phyloP scores from a whole-genome alignment of 1,139 yeast species.

The Sugiyamaella xylanicola region DNA sequence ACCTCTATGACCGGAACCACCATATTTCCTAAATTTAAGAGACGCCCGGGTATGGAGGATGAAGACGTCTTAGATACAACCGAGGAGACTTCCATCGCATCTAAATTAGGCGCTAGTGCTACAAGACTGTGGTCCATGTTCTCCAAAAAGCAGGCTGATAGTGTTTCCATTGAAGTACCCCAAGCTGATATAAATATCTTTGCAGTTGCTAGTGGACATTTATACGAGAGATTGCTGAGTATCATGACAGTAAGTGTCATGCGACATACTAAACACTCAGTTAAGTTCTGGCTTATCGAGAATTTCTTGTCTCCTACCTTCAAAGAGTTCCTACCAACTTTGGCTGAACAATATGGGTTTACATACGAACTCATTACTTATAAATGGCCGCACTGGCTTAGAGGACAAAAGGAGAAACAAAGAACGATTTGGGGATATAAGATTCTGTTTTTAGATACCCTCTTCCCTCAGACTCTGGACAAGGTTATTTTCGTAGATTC shows the following conservation, averaged over 20 bases:
- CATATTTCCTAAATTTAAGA: conserved; percentile 50
- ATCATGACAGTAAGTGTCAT: conserved; percentile 81
- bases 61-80: conserved; percentile 41
- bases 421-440: conserved; percentile 88
- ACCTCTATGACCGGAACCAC: conserved; percentile 49
- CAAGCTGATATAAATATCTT: conserved; percentile 74
- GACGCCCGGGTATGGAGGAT: conserved; percentile 48
- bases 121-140: conserved; percentile 4
- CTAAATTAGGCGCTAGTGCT: not conserved
- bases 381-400: conserved; percentile 91
- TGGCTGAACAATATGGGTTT: conserved; percentile 61
- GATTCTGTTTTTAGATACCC: conserved; percentile 78
- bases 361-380: conserved; percentile 74
- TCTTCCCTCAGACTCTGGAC: conserved; percentile 77
- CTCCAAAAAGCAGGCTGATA: not conserved
- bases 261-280: conserved; percentile 59
- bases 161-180: not conserved
- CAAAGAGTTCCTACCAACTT: conserved; percentile 57
- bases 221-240: conserved; percentile 70
- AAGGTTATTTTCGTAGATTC: conserved; percentile 86
- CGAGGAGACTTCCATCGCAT: not conserved
- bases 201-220: conserved; percentile 77
- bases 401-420: conserved; percentile 73
- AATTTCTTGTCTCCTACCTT: conserved; percentile 74
- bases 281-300: conserved; percentile 88